Percentiles rank a stretch among this genome's conserved stretches.
Evolutionary conservation across 495 filamentous ascomycete genomes (phyloP).

Genomic region (Talaromyces adpressus): DNA sequence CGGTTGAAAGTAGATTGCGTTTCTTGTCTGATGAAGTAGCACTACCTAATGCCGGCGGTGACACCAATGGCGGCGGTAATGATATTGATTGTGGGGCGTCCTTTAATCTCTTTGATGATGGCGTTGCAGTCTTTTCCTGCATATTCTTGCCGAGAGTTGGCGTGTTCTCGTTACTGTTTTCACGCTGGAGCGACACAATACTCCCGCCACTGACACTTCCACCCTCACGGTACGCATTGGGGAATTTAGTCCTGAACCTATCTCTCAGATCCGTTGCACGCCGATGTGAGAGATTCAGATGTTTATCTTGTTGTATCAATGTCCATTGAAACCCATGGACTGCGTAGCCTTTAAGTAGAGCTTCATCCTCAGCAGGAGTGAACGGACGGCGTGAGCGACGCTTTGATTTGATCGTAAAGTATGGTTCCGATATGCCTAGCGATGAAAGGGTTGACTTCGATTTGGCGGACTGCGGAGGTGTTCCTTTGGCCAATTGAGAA

Average conservation of each 20-base stretch:
- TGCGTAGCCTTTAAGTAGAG: conserved; percentile 68
- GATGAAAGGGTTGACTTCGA: conserved; percentile 26
- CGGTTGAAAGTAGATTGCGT: background rate
- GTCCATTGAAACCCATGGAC: conserved; percentile 76
- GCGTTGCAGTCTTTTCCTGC: background rate
- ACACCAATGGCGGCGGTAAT: background rate
- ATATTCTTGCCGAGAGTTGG: background rate
- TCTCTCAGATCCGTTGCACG: conserved; percentile 77
- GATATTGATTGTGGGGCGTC: background rate
- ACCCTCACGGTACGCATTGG: conserved; percentile 58
- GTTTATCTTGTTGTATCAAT: conserved; percentile 64
- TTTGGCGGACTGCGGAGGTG: conserved; percentile 18
- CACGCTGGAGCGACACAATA: background rate
- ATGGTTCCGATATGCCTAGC: conserved; percentile 31
- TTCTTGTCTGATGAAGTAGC: background rate
- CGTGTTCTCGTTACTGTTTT: background rate
- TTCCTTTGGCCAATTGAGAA: conserved; percentile 2
- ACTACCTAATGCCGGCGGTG: background rate
- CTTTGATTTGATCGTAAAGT: conserved; percentile 28
- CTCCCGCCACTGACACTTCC: conserved; percentile 34
- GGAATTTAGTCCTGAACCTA: conserved; percentile 72
- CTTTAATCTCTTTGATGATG: background rate
- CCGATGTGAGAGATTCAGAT: conserved; percentile 57
- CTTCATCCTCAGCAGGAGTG: conserved; percentile 66
- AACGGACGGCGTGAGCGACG: conserved; percentile 51